Conservation (phyloP, 2,329 filamentous ascomycete species). For the Aspergillus terreus region DNA sequence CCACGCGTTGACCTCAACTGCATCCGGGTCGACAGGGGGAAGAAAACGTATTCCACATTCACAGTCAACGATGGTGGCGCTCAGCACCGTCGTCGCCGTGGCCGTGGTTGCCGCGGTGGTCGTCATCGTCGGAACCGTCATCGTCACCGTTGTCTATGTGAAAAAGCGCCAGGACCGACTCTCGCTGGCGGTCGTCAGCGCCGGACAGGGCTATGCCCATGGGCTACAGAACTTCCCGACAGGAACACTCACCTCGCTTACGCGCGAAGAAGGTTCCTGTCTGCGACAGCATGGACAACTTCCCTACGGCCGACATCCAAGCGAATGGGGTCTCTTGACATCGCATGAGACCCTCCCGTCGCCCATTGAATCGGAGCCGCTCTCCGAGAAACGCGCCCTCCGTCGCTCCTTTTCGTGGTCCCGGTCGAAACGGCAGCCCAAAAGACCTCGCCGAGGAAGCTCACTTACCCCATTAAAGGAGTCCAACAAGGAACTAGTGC, state of each 20-base stretch:
- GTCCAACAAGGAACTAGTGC: constrained; percentile 19
- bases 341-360: constrained; percentile 29
- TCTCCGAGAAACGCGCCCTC: constrained; percentile 28
- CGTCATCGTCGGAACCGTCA: constrained; percentile 30
- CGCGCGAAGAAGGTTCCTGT: constrained; percentile 28
- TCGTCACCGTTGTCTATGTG: constrained; percentile 33
- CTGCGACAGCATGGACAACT: constrained; percentile 32
- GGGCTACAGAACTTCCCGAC: constrained; percentile 20
- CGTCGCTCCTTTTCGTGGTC: constrained; percentile 33
- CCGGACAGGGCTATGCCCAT: constrained; percentile 19
- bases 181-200: constrained; percentile 22
- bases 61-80: constrained; percentile 27
- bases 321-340: constrained; percentile 32
- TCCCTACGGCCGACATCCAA: constrained; percentile 28
- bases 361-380: constrained; percentile 18
- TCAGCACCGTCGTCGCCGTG: constrained; percentile 32
- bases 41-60: background rate
- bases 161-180: constrained; percentile 32
- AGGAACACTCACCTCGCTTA: constrained; percentile 30
- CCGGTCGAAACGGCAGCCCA: constrained; percentile 21
- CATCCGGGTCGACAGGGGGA: background rate
- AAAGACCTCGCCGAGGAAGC: constrained; percentile 25
- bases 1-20: background rate
- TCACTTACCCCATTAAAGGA: constrained; percentile 33
- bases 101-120: constrained; percentile 31